Evolutionary conservation across 129 eudicot genomes (phyloP), one percentile per base, ranked within the genome.

Genomic region (Flaveria linearis): DNA sequence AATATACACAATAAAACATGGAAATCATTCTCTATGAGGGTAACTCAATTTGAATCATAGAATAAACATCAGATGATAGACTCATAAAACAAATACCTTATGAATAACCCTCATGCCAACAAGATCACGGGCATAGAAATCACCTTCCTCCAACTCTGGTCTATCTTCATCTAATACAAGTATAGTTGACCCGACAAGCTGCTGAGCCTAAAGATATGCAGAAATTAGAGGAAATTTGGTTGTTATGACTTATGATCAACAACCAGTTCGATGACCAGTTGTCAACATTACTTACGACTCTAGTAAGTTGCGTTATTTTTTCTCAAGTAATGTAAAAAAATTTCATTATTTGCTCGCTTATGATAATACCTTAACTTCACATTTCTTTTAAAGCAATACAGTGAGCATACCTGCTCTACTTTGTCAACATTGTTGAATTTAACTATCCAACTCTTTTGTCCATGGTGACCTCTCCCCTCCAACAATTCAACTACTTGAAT

Each of bases 101-200:
- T 86, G 97, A 77, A 82, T 81, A 82, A 94, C 93, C 75, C 73
- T 79, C 94, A 91, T 87, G 83, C 97, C 99, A 82, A 91, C 81
- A 76, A 94, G 99, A 85, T 94, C 99, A 83, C 83, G 90, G 56
- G 96, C 83, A 64, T 94, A 94, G 82, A 91, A 94, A 78, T 94
- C 97, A 43, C 88, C 99, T 75, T 94, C 99, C 80, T 94, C 97
- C 82, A 94, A 74, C 68, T 76, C 88, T 53, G 99, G 99, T 84
- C 88, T 91, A 76, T 91, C 89, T 73, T 84, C 89, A 76, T 91
- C 88, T n/a, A 61, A 79, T 42, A 87, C 92, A 77, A 94, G 86
- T 77, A 94, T 73, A 61, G 96, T 80, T 63, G 99, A 85, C 72
- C 99, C 99, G 8, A 94, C 90, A 50, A 94, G 97, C 83, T 88